These are phyloP conservation scores for Entonaema liquescens DNA, from an alignment of 495 filamentous ascomycete genomes.

Conservation along the genomic window DNA sequence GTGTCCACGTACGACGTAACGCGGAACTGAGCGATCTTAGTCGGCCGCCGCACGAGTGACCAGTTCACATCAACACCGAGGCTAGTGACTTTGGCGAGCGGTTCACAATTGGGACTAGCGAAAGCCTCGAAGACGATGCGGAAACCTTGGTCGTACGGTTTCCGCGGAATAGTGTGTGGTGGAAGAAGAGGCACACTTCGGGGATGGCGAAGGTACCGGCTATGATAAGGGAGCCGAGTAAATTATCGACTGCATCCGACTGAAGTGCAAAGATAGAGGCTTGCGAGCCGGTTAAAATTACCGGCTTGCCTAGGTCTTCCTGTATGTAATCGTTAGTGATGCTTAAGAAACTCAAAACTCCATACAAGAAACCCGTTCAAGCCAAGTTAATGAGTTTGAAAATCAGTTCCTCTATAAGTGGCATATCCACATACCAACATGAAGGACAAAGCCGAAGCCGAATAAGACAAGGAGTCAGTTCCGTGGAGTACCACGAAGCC, in stretches of 20 bases:
- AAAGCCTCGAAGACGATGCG: slow-evolving; percentile 89
- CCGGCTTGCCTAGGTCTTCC: slow-evolving; percentile 87
- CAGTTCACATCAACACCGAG: slow-evolving; percentile 86
- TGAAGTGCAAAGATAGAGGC: slow-evolving; percentile 92
- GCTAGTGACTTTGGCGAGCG: slow-evolving; percentile 81
- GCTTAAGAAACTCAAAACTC: neutral
- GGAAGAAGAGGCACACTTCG: slow-evolving; percentile 96
- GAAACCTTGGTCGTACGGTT: slow-evolving; percentile 92
- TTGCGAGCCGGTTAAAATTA: slow-evolving; percentile 91
- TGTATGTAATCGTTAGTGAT: slow-evolving; percentile 9
- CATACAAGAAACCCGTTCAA: neutral
- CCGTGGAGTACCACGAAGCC: slow-evolving; percentile 97
- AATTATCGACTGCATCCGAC: slow-evolving; percentile 95
- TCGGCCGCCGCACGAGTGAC: slow-evolving; percentile 80
- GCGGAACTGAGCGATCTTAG: slow-evolving; percentile 73
- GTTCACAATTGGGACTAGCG: slow-evolving; percentile 80
- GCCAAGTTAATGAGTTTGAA: neutral
- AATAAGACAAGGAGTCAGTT: slow-evolving; percentile 92
- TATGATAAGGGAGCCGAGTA: slow-evolving; percentile 90
- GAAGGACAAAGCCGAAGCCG: slow-evolving; percentile 90
- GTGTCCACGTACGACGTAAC: slow-evolving; percentile 84
- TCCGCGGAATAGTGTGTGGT: slow-evolving; percentile 89
- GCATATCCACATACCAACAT: slow-evolving; percentile 67
- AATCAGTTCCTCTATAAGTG: neutral
- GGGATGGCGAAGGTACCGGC: slow-evolving; percentile 97